These are phyloP conservation scores for Chlorella vulgaris DNA, from an alignment of 139 green algal species.

Conservation along the genomic window DNA sequence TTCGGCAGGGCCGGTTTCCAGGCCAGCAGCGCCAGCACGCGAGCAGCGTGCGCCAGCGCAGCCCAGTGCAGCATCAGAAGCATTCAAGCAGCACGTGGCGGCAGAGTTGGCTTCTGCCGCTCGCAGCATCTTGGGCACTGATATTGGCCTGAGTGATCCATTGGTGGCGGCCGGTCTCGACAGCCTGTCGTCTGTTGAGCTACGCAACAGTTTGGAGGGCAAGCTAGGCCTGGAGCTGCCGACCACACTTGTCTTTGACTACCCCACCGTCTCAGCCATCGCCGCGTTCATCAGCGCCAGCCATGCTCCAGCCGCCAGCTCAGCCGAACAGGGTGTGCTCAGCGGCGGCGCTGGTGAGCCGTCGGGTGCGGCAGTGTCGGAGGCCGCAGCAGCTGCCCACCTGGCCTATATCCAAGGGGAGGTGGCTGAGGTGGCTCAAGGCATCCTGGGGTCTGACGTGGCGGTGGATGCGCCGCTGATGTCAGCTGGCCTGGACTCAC, in stretches of 20 bases:
- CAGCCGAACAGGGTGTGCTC: neutral
- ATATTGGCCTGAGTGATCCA: conserved; percentile 33
- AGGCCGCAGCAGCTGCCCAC: neutral
- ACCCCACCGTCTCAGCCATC: conserved; percentile 57
- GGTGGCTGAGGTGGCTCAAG: conserved; percentile 13
- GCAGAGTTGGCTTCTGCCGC: conserved; percentile 19
- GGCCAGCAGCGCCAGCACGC: neutral
- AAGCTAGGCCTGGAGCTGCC: conserved; percentile 46
- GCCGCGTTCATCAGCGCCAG: conserved; percentile 23
- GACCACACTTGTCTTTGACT: conserved; percentile 65
- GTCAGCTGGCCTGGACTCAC: conserved; percentile 63
- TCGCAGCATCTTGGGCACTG: conserved; percentile 50
- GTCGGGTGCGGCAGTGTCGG: neutral
- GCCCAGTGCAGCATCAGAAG: neutral
- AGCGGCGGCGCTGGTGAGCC: neutral
- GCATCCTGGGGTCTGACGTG: conserved; percentile 33
- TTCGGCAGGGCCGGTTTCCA: neutral
- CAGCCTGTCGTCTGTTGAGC: conserved; percentile 52
- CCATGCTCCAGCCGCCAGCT: conserved; percentile 15
- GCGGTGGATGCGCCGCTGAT: conserved; percentile 31
- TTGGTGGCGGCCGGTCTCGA: conserved; percentile 72
- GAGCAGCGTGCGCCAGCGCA: neutral
- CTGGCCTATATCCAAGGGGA: conserved; percentile 19
- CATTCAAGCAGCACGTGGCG: conserved; percentile 34
- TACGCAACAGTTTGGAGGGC: conserved; percentile 39